phyloP scores from a whole-genome alignment of 2,329 filamentous ascomycete genomes.

The Cytospora mali region DNA sequence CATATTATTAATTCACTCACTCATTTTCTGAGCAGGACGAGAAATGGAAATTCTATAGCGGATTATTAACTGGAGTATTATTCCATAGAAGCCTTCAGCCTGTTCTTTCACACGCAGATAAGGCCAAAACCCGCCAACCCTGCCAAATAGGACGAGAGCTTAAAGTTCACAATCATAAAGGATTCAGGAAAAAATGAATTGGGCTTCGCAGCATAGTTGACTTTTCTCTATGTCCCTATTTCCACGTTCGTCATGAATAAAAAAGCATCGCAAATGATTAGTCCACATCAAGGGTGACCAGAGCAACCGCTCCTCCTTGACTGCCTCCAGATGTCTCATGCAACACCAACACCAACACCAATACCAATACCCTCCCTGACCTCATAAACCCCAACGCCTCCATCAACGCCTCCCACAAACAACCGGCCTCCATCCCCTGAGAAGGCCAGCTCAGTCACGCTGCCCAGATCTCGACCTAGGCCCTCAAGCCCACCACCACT shows the following conservation, averaged over 20 bases:
- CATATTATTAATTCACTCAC: no score
- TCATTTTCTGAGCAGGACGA: no score
- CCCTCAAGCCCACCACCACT: conserved; percentile 17
- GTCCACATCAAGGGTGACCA: not conserved
- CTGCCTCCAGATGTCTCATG: no score
- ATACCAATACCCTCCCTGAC: conserved; percentile 34
- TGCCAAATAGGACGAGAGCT: no score
- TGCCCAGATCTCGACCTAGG: conserved; percentile 36
- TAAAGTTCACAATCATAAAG: no score
- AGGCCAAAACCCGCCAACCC: no score
- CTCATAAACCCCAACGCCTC: conserved; percentile 42
- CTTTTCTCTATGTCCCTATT: not conserved
- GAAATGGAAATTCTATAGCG: no score
- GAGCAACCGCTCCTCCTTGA: not conserved
- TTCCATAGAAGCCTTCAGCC: no score
- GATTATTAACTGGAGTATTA: no score
- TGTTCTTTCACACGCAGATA: no score
- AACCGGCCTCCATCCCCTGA: conserved; percentile 42
- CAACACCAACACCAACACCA: conserved; percentile 1
- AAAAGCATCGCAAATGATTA: not conserved
- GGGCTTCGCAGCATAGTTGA: not conserved
- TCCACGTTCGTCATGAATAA: not conserved
- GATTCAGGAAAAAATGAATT: no score
- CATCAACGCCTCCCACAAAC: conserved; percentile 40
- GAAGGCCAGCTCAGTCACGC: conserved; percentile 43